Percentiles rank a stretch among this genome's conserved stretches.
phyloP scores from a whole-genome alignment of 1,284 basidiomycete genomes.

The Fomitopsis schrenkii region DNA sequence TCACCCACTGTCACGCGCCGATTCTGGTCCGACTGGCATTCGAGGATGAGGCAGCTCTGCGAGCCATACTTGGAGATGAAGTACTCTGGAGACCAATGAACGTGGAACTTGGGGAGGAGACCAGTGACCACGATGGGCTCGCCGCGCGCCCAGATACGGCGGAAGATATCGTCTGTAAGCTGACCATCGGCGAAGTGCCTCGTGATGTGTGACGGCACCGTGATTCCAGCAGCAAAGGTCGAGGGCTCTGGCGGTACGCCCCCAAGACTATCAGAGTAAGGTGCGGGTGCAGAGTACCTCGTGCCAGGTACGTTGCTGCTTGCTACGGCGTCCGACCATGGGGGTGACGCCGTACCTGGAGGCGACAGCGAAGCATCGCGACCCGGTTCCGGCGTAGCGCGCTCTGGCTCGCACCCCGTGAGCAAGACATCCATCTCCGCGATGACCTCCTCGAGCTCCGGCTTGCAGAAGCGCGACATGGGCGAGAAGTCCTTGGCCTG shows the following conservation, averaged over 20 bases:
- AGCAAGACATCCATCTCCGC: constrained; percentile 61
- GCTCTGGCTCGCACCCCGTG: constrained; percentile 11
- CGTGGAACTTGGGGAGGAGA: constrained; percentile 54
- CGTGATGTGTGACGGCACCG: constrained; percentile 41
- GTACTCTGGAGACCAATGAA: constrained; percentile 79
- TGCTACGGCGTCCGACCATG: neutral
- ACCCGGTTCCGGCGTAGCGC: constrained; percentile 7
- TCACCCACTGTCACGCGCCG: constrained; percentile 62
- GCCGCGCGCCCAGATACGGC: constrained; percentile 67
- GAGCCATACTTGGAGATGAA: constrained; percentile 70
- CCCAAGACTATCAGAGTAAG: constrained; percentile 5
- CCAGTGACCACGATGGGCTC: constrained; percentile 75
- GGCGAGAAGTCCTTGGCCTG: constrained; percentile 68
- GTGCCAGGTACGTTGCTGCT: neutral
- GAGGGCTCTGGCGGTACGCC: constrained; percentile 20
- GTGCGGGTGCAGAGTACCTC: neutral
- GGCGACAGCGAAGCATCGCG: constrained; percentile 8
- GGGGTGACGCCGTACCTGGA: neutral
- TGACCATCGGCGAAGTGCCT: constrained; percentile 43
- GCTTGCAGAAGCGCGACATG: constrained; percentile 69
- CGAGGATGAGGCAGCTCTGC: constrained; percentile 70
- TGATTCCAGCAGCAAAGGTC: constrained; percentile 13
- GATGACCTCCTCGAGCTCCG: constrained; percentile 63
- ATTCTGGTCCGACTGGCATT: constrained; percentile 73
- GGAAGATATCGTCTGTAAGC: constrained; percentile 62